A percentile compares a stretch with the other conserved stretches of the same genome.
phyloP scores from a whole-genome alignment of 306 rosid genomes.

The Lathyrus tuberosus region DNA sequence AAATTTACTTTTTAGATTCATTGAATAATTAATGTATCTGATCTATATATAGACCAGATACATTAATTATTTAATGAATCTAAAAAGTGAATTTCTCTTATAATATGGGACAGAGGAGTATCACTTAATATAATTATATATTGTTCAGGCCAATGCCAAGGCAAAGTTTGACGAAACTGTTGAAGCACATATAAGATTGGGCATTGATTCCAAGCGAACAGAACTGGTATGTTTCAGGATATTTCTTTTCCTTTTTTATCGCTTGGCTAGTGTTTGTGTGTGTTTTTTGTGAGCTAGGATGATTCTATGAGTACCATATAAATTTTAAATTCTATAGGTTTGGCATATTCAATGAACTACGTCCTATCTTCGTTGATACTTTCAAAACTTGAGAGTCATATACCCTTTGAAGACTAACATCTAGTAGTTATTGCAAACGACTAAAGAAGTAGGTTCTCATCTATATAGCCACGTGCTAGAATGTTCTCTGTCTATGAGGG shows the following conservation, averaged over 20 bases:
- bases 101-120: too few relatives aligned
- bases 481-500: not conserved
- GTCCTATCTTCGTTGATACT: slow-evolving; percentile 7
- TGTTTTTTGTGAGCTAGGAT: slow-evolving; percentile 23
- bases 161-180: slow-evolving; percentile 87
- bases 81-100: too few relatives aligned
- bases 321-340: slow-evolving; percentile 10
- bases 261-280: not conserved
- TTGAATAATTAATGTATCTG: too few relatives aligned
- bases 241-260: slow-evolving; percentile 2
- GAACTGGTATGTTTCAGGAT: slow-evolving; percentile 55
- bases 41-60: too few relatives aligned
- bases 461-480: not conserved
- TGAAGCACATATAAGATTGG: slow-evolving; percentile 89
- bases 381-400: slow-evolving; percentile 7
- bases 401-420: not conserved
- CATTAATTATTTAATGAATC: too few relatives aligned
- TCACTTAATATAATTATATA: slow-evolving; percentile 42
- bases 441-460: slow-evolving; percentile 1
- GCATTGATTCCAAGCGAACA: slow-evolving; percentile 81
- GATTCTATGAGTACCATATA: slow-evolving; percentile 18
- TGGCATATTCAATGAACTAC: slow-evolving; percentile 32
- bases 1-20: too few relatives aligned
- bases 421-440: not conserved
- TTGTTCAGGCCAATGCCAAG: slow-evolving; percentile 72